Base-by-base conservation (phyloP, 257 asterid genomes). In the Solanum bulbocastanum region DNA sequence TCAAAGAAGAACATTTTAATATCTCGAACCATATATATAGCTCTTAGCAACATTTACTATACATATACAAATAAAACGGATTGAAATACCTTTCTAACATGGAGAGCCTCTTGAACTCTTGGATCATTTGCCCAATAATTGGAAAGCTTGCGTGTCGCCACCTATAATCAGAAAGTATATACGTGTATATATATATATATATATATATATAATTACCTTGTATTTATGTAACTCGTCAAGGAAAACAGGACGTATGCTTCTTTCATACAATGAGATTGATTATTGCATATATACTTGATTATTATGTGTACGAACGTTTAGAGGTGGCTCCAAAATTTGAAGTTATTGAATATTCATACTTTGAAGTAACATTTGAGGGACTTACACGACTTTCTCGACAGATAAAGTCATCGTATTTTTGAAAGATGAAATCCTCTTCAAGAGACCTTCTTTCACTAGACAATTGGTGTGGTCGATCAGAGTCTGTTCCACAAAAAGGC, bases 351-450 rank as follows among this genome's bases (percentile, higher is more conserved):
- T 40, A 40, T 40, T 40, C 46, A 40, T 40, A 40, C 44, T 40
- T 9, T 40, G 44, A 40, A 40, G 11, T 73, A 73, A 18, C 30
- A 40, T 2, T 4, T 3, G 37, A 42, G 39, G 25, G 15, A 15
- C 84, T 78, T 42, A 78, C 84, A 40, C 9, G 84, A 42, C 25
- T 42, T 78, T 78, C 84, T 25, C 13, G 62, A 78, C 84, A 78
- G 1, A 76, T 76, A 8, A 39, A 6, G 14, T 78, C 65, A 25
- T 44, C 65, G 15, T 25, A 16, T 42, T 44, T 78, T 42, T 25
- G 84, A 78, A 44, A 78, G 39, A 78, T 42, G 1, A 40, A 25
- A 42, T 42, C 37, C 2, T 78, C 65, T 78, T 78, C 8, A 78
- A 78, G 84, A 40, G 65, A 78, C 22, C 84, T 42, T 16, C 65